Conservation (phyloP, 176 grass and related monocot genomes). For the Oryza australiensis region DNA sequence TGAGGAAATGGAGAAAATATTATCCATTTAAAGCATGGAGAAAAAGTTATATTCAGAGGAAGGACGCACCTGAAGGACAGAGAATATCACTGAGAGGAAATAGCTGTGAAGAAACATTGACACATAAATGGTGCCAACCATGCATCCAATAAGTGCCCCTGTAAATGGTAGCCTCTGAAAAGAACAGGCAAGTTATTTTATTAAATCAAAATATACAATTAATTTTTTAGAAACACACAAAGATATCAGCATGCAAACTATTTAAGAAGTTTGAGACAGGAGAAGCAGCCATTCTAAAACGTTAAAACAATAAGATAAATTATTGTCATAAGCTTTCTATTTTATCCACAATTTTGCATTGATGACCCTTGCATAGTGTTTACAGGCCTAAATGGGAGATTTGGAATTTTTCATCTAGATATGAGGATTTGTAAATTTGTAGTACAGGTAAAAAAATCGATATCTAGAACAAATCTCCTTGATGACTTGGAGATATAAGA, state of each 20-base stretch:
- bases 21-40: not conserved
- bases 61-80: slow-evolving; percentile 70
- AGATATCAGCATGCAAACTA: not conserved
- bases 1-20: not conserved
- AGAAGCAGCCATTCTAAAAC: not conserved
- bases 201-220: slow-evolving; percentile 24
- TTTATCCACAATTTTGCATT: not conserved
- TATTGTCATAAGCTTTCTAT: not conserved
- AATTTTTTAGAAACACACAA: not conserved
- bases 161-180: slow-evolving; percentile 85
- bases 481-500: not conserved
- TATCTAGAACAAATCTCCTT: not conserved
- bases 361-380: not conserved
- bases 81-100: slow-evolving; percentile 94
- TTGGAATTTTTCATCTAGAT: not conserved
- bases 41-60: not conserved
- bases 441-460: not conserved
- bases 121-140: slow-evolving; percentile 93
- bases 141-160: slow-evolving; percentile 78
- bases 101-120: slow-evolving; percentile 98
- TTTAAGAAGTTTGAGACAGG: not conserved
- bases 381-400: not conserved
- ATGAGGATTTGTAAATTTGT: not conserved
- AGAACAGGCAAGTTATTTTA: not conserved
- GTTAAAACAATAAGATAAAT: not conserved